Percentiles rank a stretch among this genome's conserved stretches.
Conservation (phyloP, 257 asterid genomes). For the Lycium barbarum region DNA sequence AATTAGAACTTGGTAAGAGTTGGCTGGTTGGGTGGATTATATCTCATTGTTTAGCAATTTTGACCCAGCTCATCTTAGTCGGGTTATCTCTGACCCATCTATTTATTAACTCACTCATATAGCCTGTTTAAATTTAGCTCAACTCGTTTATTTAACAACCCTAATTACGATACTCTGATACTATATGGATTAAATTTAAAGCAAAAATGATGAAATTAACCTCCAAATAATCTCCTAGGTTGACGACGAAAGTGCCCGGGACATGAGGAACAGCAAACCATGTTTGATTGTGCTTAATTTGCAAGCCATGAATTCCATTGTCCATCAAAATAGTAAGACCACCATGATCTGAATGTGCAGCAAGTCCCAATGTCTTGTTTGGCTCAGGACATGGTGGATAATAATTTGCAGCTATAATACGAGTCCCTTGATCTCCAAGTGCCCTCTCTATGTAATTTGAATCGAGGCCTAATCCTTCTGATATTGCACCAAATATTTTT, state of each 20-base stretch:
- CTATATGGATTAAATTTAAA: not conserved
- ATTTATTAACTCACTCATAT: too few relatives aligned
- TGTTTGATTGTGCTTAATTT: constrained; percentile 48
- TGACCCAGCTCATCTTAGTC: not conserved
- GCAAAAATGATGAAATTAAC: constrained; percentile 28
- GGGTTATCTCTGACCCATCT: too few relatives aligned
- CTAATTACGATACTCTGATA: too few relatives aligned
- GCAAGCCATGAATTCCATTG: constrained; percentile 62
- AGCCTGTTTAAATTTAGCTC: too few relatives aligned
- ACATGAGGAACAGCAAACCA: constrained; percentile 52
- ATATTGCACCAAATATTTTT: constrained; percentile 34
- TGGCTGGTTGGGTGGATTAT: not conserved
- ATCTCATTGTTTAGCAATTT: not conserved
- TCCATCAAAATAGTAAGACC: constrained; percentile 62
- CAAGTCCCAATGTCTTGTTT: constrained; percentile 57
- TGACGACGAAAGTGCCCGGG: constrained; percentile 61
- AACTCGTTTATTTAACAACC: too few relatives aligned
- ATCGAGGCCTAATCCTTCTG: constrained; percentile 64
- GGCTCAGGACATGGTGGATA: constrained; percentile 79
- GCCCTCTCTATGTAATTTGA: constrained; percentile 43
- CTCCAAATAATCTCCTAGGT: constrained; percentile 70
- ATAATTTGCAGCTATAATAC: constrained; percentile 55
- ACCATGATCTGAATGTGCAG: constrained; percentile 71
- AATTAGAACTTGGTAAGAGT: too few relatives aligned
- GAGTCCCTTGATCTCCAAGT: constrained; percentile 49